These are phyloP conservation scores for Ganoderma lucidum DNA, from an alignment of 1,284 basidiomycete species.

Conservation along the genomic window DNA sequence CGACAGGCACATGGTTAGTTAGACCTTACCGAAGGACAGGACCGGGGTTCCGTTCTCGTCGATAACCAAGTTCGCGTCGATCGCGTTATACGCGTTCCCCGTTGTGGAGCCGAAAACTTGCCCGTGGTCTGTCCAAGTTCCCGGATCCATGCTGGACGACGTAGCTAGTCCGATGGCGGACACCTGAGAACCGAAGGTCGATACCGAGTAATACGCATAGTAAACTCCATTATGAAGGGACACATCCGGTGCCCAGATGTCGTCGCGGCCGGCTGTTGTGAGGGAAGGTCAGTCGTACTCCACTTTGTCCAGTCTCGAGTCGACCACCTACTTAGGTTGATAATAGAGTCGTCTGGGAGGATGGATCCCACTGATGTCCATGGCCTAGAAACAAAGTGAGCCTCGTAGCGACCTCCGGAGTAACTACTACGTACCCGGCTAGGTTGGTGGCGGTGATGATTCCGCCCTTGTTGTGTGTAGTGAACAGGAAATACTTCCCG, in stretches of 20 bases:
- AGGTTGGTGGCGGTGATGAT: constrained; percentile 33
- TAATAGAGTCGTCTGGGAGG: constrained; percentile 26
- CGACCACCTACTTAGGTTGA: constrained; percentile 24
- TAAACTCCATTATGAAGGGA: constrained; percentile 35
- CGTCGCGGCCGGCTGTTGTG: constrained; percentile 29
- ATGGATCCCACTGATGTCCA: constrained; percentile 34
- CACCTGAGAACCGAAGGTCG: constrained; percentile 43
- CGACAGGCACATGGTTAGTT: neutral
- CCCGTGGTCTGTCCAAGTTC: constrained; percentile 47
- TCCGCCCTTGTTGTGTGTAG: constrained; percentile 29
- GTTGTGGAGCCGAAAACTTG: constrained; percentile 41
- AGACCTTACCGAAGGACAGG: constrained; percentile 25
- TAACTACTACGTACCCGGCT: constrained; percentile 28
- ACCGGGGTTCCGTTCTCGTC: constrained; percentile 25
- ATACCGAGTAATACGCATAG: constrained; percentile 44
- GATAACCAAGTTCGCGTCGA: constrained; percentile 28
- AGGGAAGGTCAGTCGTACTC: neutral
- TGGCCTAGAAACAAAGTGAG: constrained; percentile 16
- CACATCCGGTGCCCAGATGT: constrained; percentile 37
- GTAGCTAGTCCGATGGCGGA: constrained; percentile 47
- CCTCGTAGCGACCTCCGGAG: neutral
- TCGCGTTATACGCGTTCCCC: constrained; percentile 44
- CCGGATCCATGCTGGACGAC: constrained; percentile 43
- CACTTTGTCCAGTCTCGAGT: neutral
- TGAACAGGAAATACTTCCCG: constrained; percentile 36